Conservation (phyloP, 1,139 yeast species). For the Saccharomyces hybrid region DNA sequence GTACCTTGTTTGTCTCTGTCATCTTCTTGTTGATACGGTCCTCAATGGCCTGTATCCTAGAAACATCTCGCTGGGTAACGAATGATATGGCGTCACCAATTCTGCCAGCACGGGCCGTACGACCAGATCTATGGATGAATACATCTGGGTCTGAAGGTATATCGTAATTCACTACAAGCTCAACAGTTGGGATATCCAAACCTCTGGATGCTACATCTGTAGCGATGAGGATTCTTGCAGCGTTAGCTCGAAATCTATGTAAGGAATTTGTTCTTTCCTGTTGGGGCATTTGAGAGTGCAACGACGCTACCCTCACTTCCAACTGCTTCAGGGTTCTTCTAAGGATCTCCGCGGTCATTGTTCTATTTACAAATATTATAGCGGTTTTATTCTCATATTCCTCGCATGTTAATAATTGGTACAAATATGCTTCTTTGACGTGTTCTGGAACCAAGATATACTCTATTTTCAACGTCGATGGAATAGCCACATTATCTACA, state of each 20-base stretch:
- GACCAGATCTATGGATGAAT: slow-evolving; percentile 96
- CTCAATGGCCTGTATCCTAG: slow-evolving; percentile 77
- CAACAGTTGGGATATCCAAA: slow-evolving; percentile 89
- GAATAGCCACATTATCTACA: slow-evolving; percentile 66
- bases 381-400: slow-evolving; percentile 60
- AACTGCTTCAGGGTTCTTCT: slow-evolving; percentile 66
- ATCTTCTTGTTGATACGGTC: slow-evolving; percentile 72
- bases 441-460: slow-evolving; percentile 63
- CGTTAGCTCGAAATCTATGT: slow-evolving; percentile 89
- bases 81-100: slow-evolving; percentile 63
- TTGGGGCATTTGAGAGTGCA: slow-evolving; percentile 95
- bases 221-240: slow-evolving; percentile 85
- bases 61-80: slow-evolving; percentile 79
- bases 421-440: slow-evolving; percentile 84
- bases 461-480: slow-evolving; percentile 56
- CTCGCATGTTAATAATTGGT: slow-evolving; percentile 55
- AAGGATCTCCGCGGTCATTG: slow-evolving; percentile 80
- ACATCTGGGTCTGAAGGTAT: slow-evolving; percentile 96
- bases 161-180: slow-evolving; percentile 82
- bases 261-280: slow-evolving; percentile 81
- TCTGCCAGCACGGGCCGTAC: slow-evolving; percentile 99
- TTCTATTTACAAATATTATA: slow-evolving; percentile 85
- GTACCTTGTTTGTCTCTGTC: slow-evolving; percentile 60
- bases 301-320: slow-evolving; percentile 75
- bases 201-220: slow-evolving; percentile 98